These are phyloP conservation scores for Hanseniaspora taiwanica DNA, from an alignment of 805 yeast genomes.

Conservation along the genomic window DNA sequence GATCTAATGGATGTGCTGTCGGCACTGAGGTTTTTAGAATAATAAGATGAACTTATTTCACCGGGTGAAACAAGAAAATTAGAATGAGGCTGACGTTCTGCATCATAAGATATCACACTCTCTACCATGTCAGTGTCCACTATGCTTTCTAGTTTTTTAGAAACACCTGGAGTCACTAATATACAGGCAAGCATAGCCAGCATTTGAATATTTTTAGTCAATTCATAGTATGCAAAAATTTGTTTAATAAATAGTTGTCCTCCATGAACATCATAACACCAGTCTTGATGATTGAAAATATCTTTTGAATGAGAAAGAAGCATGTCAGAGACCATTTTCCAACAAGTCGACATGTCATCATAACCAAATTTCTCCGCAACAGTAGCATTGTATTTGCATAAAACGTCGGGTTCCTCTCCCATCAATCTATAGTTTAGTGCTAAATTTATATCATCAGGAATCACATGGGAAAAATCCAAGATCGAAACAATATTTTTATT, in stretches of 20 bases:
- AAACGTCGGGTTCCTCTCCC: slow-evolving; percentile 48
- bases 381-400: slow-evolving; percentile 56
- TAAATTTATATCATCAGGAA: slow-evolving; percentile 62
- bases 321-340: slow-evolving; percentile 46
- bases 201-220: slow-evolving; percentile 66
- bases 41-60: background rate
- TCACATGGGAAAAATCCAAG: slow-evolving; percentile 50
- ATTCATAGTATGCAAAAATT: slow-evolving; percentile 52
- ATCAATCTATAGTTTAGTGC: slow-evolving; percentile 54
- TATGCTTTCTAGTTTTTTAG: background rate
- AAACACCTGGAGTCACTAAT: slow-evolving; percentile 22
- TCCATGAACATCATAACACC: slow-evolving; percentile 81
- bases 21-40: background rate
- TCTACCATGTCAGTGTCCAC: slow-evolving; percentile 1
- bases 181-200: slow-evolving; percentile 77
- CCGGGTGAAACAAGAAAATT: background rate
- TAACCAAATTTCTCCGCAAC: slow-evolving; percentile 56
- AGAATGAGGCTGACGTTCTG: background rate
- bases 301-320: slow-evolving; percentile 17
- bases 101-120: background rate
- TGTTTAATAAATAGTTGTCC: slow-evolving; percentile 49
- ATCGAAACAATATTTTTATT: slow-evolving; percentile 46
- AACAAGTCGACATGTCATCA: slow-evolving; percentile 53
- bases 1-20: background rate
- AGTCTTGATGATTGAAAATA: slow-evolving; percentile 32